Percentiles rank a stretch among this genome's conserved stretches.
phyloP scores from a whole-genome alignment of 73 alveolate genomes.

The Paramecium tetraurelia region DNA sequence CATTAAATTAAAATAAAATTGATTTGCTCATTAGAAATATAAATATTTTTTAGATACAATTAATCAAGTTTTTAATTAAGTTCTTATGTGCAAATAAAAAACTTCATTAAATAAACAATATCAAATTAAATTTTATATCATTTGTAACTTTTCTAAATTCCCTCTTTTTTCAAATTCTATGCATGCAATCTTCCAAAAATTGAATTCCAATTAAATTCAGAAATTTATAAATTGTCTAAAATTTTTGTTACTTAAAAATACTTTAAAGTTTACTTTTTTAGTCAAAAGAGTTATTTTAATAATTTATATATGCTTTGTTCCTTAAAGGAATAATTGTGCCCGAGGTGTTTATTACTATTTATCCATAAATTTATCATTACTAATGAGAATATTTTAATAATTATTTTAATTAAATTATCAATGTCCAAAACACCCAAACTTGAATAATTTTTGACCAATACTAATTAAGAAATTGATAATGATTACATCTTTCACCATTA shows the following conservation, averaged over 20 bases:
- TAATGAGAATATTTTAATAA: not conserved
- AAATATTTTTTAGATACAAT: not conserved
- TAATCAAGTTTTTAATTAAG: not conserved
- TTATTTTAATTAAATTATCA: not conserved
- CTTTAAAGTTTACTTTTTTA: not conserved
- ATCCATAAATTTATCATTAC: not conserved
- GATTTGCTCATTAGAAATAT: not conserved
- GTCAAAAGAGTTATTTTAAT: too few species aligned
- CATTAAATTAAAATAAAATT: slow-evolving; percentile 19
- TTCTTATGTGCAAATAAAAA: not conserved
- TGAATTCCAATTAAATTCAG: not conserved
- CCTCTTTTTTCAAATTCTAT: not conserved
- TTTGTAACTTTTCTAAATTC: not conserved
- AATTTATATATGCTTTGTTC: too few species aligned
- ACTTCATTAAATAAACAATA: not conserved
- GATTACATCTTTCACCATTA: not conserved
- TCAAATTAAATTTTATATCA: not conserved
- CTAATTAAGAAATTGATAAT: not conserved
- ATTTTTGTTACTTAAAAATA: too few species aligned
- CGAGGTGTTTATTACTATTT: too few species aligned
- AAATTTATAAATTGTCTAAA: too few species aligned
- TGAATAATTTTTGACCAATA: not conserved
- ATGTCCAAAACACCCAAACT: not conserved
- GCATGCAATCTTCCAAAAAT: not conserved
- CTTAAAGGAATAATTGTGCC: not conserved